Conservation (phyloP, 176 grass and related monocot species). For the Elaeis guineensis region DNA sequence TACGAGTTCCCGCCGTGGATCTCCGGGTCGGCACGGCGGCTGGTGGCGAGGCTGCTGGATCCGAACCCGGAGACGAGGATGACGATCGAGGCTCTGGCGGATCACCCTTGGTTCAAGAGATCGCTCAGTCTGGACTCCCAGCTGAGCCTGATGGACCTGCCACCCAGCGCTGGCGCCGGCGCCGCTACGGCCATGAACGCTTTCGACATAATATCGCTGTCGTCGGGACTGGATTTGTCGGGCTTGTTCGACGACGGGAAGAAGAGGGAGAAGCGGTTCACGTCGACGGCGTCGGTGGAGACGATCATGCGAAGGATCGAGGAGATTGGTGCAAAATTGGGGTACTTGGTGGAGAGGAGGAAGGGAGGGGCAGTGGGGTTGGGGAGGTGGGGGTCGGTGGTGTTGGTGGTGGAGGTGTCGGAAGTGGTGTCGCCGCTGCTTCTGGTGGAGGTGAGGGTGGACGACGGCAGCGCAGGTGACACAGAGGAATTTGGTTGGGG, state of each 20-base stretch:
- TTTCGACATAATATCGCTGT: constrained; percentile 82
- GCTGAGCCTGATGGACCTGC: constrained; percentile 27
- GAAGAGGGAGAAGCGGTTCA: constrained; percentile 43
- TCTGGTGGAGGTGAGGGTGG: constrained; percentile 52
- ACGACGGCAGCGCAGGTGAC: constrained; percentile 21
- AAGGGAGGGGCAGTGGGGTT: constrained; percentile 11
- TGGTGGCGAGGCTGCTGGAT: constrained; percentile 61
- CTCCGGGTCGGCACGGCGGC: constrained; percentile 29
- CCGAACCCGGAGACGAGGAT: constrained; percentile 59
- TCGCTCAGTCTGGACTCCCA: constrained; percentile 76
- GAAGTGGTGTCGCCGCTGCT: constrained; percentile 54
- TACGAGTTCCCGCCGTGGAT: constrained; percentile 55
- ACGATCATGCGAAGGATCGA: constrained; percentile 45
- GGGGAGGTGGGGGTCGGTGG: constrained; percentile 7
- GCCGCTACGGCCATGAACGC: constrained; percentile 43
- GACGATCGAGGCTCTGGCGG: constrained; percentile 25
- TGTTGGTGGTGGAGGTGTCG: constrained; percentile 49
- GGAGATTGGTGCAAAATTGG: constrained; percentile 40
- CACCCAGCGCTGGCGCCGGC: not conserved
- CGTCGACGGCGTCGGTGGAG: constrained; percentile 45
- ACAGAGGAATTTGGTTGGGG: constrained; percentile 44
- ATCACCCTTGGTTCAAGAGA: constrained; percentile 78
- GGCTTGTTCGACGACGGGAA: constrained; percentile 44
- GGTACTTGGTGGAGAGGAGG: constrained; percentile 39
- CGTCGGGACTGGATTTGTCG: constrained; percentile 59